These are phyloP conservation scores for Staphylotrichum tortipilum DNA, from an alignment of 495 filamentous ascomycete species.

Conservation along the genomic window DNA sequence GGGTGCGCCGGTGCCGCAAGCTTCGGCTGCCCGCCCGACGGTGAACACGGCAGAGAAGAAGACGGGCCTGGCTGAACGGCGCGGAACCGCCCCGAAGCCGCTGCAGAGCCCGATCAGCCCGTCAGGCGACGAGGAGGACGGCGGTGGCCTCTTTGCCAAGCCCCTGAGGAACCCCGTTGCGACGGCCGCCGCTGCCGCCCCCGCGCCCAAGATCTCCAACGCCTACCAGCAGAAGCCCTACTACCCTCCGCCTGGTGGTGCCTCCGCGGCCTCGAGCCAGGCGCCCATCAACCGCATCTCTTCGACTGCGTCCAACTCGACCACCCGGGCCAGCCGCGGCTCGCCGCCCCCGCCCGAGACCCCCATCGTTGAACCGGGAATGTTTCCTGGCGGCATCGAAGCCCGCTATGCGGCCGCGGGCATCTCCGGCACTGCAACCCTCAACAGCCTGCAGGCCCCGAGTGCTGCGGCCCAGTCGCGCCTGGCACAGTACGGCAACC, in stretches of 20 bases:
- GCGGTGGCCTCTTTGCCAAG: slow-evolving; percentile 61
- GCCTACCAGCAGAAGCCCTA: slow-evolving; percentile 42
- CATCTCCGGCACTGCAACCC: slow-evolving; percentile 73
- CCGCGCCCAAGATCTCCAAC: slow-evolving; percentile 33
- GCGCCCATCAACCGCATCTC: slow-evolving; percentile 65
- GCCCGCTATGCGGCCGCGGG: slow-evolving; percentile 82
- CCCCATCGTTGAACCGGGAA: slow-evolving; percentile 66
- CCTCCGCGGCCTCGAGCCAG: slow-evolving; percentile 19
- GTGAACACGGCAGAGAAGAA: slow-evolving; percentile 43
- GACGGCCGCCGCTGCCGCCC: slow-evolving; percentile 1
- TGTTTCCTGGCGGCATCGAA: slow-evolving; percentile 69
- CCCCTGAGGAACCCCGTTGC: slow-evolving; percentile 30
- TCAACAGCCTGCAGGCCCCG: slow-evolving; percentile 70
- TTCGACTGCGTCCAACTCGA: slow-evolving; percentile 85
- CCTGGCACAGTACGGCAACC: slow-evolving; percentile 58
- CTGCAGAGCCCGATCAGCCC: slow-evolving; percentile 63
- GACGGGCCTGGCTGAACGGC: slow-evolving; percentile 56
- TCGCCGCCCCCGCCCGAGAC: slow-evolving; percentile 95
- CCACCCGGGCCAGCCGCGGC: slow-evolving; percentile 82
- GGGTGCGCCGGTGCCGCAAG: slow-evolving; percentile 26
- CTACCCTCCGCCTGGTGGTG: slow-evolving; percentile 37
- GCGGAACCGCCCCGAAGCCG: slow-evolving; percentile 67
- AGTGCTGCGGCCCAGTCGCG: slow-evolving; percentile 75
- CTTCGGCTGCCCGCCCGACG: slow-evolving; percentile 36
- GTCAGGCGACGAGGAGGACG: slow-evolving; percentile 44